Evolutionary conservation across 805 yeast species (phyloP).

Genomic region (Yarrowia alimentaria): DNA sequence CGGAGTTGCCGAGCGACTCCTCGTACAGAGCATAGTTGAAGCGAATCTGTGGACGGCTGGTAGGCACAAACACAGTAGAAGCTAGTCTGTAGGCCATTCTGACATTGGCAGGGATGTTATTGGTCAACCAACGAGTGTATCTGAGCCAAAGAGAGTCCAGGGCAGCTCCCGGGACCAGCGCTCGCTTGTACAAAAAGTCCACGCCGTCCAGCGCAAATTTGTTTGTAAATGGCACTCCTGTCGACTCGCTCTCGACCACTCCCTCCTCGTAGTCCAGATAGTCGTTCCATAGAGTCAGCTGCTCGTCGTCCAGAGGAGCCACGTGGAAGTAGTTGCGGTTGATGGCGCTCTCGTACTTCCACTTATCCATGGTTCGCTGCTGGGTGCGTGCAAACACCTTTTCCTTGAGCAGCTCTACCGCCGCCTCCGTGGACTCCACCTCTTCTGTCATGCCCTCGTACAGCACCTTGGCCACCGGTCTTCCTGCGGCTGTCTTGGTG

Average conservation of each 20-base stretch:
- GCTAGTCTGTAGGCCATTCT: slow-evolving; percentile 55
- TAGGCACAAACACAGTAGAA: slow-evolving; percentile 40
- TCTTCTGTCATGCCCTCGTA: no score
- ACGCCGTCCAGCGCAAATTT: slow-evolving; percentile 38
- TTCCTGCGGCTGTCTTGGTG: no score
- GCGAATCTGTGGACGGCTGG: slow-evolving; percentile 37
- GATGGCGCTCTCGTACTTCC: slow-evolving; percentile 73
- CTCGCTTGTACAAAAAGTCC: slow-evolving; percentile 62
- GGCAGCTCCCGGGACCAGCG: slow-evolving; percentile 53
- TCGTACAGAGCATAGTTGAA: slow-evolving; percentile 40
- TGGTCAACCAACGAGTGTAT: slow-evolving; percentile 48
- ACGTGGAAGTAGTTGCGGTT: slow-evolving; percentile 60
- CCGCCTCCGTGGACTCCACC: slow-evolving; percentile 10
- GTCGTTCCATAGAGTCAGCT: slow-evolving; percentile 55
- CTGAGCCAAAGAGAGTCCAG: slow-evolving; percentile 8
- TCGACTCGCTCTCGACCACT: no score
- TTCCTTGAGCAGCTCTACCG: slow-evolving; percentile 24
- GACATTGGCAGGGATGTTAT: no score
- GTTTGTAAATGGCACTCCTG: slow-evolving; percentile 6
- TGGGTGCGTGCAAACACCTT: slow-evolving; percentile 50
- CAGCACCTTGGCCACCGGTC: no score
- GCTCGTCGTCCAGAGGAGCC: slow-evolving; percentile 47
- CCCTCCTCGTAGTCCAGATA: slow-evolving; percentile 64
- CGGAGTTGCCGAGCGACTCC: slow-evolving; percentile 36
- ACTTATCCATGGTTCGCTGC: slow-evolving; percentile 53